Percentiles rank a stretch among this genome's conserved stretches.
Evolutionary conservation across 192 early-diverging fungal genomes (phyloP).

Genomic region (Coemansia furcata): DNA sequence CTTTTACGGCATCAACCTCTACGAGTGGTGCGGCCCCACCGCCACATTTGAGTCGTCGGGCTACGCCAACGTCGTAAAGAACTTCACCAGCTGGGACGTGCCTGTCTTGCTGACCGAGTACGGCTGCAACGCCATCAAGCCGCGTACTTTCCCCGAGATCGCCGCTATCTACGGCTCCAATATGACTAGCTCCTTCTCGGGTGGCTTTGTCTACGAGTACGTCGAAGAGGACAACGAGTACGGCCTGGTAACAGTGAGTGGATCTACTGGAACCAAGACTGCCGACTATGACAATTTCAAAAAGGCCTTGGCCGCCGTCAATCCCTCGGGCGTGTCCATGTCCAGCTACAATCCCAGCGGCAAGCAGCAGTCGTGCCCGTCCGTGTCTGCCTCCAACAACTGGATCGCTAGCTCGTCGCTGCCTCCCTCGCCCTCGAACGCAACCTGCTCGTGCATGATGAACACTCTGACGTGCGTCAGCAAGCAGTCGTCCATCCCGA

Average conservation of each 20-base stretch:
- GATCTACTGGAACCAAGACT: constrained; percentile 40
- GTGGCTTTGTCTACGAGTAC: constrained; percentile 76
- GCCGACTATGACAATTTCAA: constrained; percentile 66
- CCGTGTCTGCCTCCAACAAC: constrained; percentile 43
- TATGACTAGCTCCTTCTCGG: constrained; percentile 67
- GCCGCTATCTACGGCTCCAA: constrained; percentile 64
- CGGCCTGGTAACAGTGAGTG: constrained; percentile 62
- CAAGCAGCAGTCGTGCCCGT: constrained; percentile 43
- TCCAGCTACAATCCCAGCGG: constrained; percentile 49
- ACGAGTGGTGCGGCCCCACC: constrained; percentile 73
- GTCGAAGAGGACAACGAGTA: constrained; percentile 73
- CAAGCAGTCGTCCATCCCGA: constrained; percentile 26
- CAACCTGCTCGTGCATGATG: constrained; percentile 66
- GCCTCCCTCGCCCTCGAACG: constrained; percentile 63
- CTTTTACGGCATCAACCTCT: constrained; percentile 73
- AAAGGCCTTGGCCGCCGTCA: constrained; percentile 50
- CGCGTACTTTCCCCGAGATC: constrained; percentile 69
- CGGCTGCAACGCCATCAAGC: constrained; percentile 68
- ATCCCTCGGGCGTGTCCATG: constrained; percentile 58
- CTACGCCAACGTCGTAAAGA: constrained; percentile 61
- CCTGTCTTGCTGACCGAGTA: constrained; percentile 75
- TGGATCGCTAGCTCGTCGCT: constrained; percentile 60
- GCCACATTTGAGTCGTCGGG: constrained; percentile 63
- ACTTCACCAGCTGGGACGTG: constrained; percentile 60
- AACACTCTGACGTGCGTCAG: constrained; percentile 55